phyloP scores from a whole-genome alignment of 2,329 filamentous ascomycete genomes.

The Fusarium metavorans region DNA sequence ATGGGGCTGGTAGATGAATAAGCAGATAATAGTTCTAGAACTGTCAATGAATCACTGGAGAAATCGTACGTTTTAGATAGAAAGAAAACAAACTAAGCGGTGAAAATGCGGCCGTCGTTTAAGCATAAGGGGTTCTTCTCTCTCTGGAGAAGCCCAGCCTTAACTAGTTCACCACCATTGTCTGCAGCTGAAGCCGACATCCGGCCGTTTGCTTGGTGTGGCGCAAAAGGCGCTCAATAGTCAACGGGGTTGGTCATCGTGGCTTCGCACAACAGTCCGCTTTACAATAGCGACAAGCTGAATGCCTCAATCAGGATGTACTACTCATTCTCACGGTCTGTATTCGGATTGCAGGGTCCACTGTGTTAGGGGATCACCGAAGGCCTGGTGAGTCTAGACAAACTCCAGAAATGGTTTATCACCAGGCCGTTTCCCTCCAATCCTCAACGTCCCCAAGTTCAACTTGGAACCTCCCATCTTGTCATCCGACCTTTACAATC shows the following conservation, averaged over 20 bases:
- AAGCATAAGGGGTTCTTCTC: background rate
- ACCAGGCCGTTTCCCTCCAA: background rate
- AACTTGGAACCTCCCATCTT: background rate
- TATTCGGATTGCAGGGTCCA: background rate
- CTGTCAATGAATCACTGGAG: background rate
- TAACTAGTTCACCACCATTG: background rate
- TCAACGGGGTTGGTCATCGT: background rate
- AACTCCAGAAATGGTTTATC: background rate
- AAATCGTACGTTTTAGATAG: background rate
- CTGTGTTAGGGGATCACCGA: background rate
- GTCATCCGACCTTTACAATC: background rate
- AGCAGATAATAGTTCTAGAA: background rate
- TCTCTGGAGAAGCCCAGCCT: background rate
- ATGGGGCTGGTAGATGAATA: background rate
- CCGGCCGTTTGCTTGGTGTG: background rate
- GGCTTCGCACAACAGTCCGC: background rate
- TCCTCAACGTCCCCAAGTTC: background rate
- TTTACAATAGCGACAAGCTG: background rate
- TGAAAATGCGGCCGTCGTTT: background rate
- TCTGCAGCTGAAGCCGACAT: background rate
- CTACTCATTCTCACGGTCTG: background rate
- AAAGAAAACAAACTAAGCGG: too few relatives aligned
- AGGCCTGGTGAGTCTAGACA: background rate
- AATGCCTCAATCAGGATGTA: background rate
- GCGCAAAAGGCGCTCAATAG: background rate